Base-by-base conservation (phyloP, 2,329 filamentous ascomycete genomes). In the Moelleriella libera region DNA sequence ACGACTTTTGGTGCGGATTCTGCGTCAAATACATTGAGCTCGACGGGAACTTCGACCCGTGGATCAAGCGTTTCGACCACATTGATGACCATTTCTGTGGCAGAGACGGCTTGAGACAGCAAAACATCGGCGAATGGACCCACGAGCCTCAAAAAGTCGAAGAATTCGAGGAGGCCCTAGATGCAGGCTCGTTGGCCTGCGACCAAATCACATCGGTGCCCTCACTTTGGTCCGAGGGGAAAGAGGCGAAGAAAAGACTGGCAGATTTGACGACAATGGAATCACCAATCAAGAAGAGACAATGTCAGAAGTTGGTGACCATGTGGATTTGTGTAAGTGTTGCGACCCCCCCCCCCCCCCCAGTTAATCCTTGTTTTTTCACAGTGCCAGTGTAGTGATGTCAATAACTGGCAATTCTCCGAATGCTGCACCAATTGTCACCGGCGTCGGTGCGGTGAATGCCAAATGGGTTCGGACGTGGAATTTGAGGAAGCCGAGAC, bases 1-100 rank as follows among this genome's bases (percentile, higher is more conserved):
- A 67, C 2, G 69, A 74, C 5, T 95, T 88, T 63, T 95, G 88
- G 88, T 95, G 89, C 57, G 88, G 88, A 0, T 94, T 95, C 60
- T 95, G 88, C 60, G 57, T 65, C 12, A 56, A 64, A 14, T 69
- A 80, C 21, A 65, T 87, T 11, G 61, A 67, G n/a, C 68, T 80
- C 11, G 54, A 51, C 6, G 43, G 52, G 37, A 49, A 49, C 6
- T 55, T 51, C 44, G 74, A 74, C 29, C 77, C 78, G 0, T 77
- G 76, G 74, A 75, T 75, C 6, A 66, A 67, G 53, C 64, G 74
- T 9, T 75, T 69, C 54, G 66, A 89, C 54, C 88, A 95, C 57
- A 89, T 94, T 52, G 86, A 88, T 49, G 62, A 75, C 12, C 84
- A 88, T 57, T 80, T 83, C 51, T 74, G 73, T 47, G 78, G 77